These are phyloP conservation scores for Thecaphora frezii DNA, from an alignment of 1,284 basidiomycete genomes.

Conservation along the genomic window DNA sequence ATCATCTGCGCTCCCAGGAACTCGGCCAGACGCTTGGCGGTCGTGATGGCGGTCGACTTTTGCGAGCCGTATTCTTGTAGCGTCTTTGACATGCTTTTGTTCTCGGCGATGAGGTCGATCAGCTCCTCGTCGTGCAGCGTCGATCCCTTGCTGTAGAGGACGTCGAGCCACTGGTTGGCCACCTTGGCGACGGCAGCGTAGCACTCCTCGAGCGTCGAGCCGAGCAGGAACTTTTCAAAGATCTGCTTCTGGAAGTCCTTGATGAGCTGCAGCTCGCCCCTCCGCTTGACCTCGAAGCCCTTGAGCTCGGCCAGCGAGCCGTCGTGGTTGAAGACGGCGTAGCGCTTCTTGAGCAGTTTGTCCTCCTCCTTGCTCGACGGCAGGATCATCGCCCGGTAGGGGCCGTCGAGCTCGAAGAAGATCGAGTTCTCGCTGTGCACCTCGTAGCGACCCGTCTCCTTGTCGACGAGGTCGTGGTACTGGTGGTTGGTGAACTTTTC, in stretches of 20 bases:
- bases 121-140: slow-evolving; percentile 87
- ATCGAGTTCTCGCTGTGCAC: slow-evolving; percentile 98
- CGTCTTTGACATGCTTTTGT: slow-evolving; percentile 96
- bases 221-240: slow-evolving; percentile 95
- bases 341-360: slow-evolving; percentile 97
- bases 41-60: slow-evolving; percentile 97
- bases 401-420: slow-evolving; percentile 98
- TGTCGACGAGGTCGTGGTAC: slow-evolving; percentile 86
- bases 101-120: slow-evolving; percentile 97
- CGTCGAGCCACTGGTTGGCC: slow-evolving; percentile 96
- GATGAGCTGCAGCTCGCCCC: slow-evolving; percentile 97
- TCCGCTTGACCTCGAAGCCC: slow-evolving; percentile 97
- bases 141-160: slow-evolving; percentile 83
- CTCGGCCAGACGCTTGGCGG: slow-evolving; percentile 89
- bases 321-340: slow-evolving; percentile 99
- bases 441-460: slow-evolving; percentile 78
- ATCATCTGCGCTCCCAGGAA: slow-evolving; percentile 99
- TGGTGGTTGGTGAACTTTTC: slow-evolving; percentile 95
- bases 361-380: slow-evolving; percentile 99
- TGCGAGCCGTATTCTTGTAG: slow-evolving; percentile 92
- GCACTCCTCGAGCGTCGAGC: slow-evolving; percentile 88
- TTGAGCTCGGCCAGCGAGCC: slow-evolving; percentile 95
- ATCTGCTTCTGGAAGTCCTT: slow-evolving; percentile 99
- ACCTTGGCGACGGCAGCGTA: slow-evolving; percentile 91
- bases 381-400: slow-evolving; percentile 98